Percentiles rank a stretch among this genome's conserved stretches.
phyloP scores from a whole-genome alignment of 75 land plant species.

The Cryptomeria japonica region DNA sequence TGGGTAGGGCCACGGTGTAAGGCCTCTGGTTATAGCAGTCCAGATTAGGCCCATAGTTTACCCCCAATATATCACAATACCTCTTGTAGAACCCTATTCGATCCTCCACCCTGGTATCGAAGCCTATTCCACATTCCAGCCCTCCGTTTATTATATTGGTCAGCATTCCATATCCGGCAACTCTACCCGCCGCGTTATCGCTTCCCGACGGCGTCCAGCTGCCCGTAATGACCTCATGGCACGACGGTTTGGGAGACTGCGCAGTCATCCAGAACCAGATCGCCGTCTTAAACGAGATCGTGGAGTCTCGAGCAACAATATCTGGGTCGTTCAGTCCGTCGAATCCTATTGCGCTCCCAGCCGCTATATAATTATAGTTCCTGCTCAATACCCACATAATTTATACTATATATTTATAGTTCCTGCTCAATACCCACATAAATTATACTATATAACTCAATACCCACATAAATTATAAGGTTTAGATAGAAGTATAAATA shows the following conservation, averaged over 20 bases:
- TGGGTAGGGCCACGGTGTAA: neutral
- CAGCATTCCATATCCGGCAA: conserved; percentile 62
- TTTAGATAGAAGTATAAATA: no score
- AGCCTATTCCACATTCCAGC: conserved; percentile 58
- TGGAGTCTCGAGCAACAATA: conserved; percentile 23
- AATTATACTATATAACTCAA: no score
- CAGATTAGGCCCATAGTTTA: conserved; percentile 39
- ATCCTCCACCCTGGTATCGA: conserved; percentile 23
- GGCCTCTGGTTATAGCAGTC: conserved; percentile 38
- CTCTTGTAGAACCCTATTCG: conserved; percentile 51
- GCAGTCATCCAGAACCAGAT: conserved; percentile 53
- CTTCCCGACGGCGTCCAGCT: conserved; percentile 46
- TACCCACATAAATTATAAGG: no score
- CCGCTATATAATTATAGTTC: conserved; percentile 42
- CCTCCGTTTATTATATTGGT: conserved; percentile 78
- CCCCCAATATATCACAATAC: conserved; percentile 48
- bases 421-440: no score
- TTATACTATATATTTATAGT: no score
- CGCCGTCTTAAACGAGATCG: conserved; percentile 36
- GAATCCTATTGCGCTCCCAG: conserved; percentile 20
- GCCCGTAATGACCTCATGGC: conserved; percentile 63
- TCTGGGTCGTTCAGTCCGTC: conserved; percentile 32
- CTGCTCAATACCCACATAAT: neutral
- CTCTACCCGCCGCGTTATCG: conserved; percentile 37
- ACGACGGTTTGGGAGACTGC: conserved; percentile 46